Evolutionary conservation across 257 asterid genomes (phyloP), one percentile per base, ranked within the genome.

Genomic region (Jasminum sambac): DNA sequence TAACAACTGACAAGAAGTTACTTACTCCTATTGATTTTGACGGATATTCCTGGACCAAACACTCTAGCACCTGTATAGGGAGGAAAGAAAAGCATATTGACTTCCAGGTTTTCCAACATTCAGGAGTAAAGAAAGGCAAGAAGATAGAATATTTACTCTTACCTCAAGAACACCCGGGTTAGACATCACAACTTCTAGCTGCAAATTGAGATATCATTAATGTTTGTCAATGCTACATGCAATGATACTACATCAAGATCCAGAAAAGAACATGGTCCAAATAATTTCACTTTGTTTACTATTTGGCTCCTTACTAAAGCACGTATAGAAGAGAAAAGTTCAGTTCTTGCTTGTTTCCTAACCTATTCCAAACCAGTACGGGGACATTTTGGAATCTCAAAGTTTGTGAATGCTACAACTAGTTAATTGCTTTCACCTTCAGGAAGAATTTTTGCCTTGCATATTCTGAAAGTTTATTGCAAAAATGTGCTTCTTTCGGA

Each of bases 131-230:
- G 2, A 68, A 68, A 57, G 25, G 60, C 39, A 12, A 64, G 65
- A 6, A 57, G 17, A 26, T n/a, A 17, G 71, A 11, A 68, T 64
- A 41, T 25, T 9, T 41, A 58, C 34, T 23, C 62, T 63, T 78
- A 91, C 97, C 95, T 89, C 93, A 71, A 87, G 80, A 61, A 82
- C 93, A 78, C 90, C 93, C 3, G 95, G 95, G 19, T 89, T 87
- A 26, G 95, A 83, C 84, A 84, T 77, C 67, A 86, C 86, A 72
- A 91, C 84, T 75, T 91, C 97, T 71, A 91, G 80, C 96, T 89
- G 93, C 79, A 80, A 79, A 68, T 62, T 23, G 46, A 65, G 62
- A 69, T 73, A 43, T 26, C 38, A 57, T n/a, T 55, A 37, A 43
- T 10, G 63, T 44, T 37, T 60, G 41, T 52, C 69, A 77, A 63